phyloP scores from a whole-genome alignment of 306 rosid genomes.

The Cucumis melo region DNA sequence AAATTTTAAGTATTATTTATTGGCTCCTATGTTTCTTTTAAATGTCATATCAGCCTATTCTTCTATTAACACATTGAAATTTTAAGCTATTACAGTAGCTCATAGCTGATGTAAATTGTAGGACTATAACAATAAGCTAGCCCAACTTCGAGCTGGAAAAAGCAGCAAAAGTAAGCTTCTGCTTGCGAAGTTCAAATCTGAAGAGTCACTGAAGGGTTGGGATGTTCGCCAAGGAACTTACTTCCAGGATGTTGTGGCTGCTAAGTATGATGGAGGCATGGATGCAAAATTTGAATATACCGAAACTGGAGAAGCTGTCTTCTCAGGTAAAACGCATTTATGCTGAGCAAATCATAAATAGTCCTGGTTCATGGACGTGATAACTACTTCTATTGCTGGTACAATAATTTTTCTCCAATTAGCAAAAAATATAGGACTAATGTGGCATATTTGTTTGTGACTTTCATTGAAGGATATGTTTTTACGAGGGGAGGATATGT shows the following conservation, averaged over 20 bases:
- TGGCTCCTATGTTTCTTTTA: neutral
- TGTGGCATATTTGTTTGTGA: neutral
- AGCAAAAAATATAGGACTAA: neutral
- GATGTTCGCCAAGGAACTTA: constrained; percentile 74
- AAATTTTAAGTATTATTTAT: neutral
- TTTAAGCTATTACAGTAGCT: neutral
- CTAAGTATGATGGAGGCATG: constrained; percentile 97
- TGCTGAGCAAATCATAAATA: neutral
- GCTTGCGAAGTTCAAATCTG: constrained; percentile 62
- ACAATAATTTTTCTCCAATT: neutral
- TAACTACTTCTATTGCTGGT: neutral
- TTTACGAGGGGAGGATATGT: constrained; percentile 88
- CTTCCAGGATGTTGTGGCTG: constrained; percentile 69
- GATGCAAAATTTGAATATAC: constrained; percentile 84
- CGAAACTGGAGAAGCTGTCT: constrained; percentile 60
- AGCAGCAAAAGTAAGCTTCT: constrained; percentile 91
- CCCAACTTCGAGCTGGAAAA: constrained; percentile 84
- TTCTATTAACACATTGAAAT: neutral
- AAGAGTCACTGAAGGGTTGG: constrained; percentile 70
- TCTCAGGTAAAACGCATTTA: constrained; percentile 45
- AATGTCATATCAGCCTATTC: neutral
- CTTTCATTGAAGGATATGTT: constrained; percentile 57
- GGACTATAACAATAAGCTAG: constrained; percentile 87
- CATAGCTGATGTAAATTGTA: constrained; percentile 24
- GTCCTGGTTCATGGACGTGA: neutral